Percentiles rank a stretch among this genome's conserved stretches.
phyloP scores from a whole-genome alignment of 176 grass and related monocot species.

The Carex scoparia region DNA sequence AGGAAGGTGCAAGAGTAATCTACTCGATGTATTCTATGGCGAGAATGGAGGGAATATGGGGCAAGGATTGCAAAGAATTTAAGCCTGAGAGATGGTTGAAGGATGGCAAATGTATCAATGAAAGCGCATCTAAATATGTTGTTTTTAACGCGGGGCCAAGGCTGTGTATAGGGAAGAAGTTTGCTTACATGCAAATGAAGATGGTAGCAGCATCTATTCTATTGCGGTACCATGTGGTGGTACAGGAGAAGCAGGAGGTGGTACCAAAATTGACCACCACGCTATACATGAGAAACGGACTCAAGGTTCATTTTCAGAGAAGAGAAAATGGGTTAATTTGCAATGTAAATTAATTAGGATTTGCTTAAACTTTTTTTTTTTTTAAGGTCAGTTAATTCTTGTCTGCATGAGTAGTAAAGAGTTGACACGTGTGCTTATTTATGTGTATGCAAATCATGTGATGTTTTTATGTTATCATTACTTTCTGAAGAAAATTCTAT shows the following conservation, averaged over 20 bases:
- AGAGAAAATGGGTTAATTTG: slow-evolving; percentile 18
- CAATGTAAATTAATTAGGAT: not conserved
- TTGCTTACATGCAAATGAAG: slow-evolving; percentile 93
- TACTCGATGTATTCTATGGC: slow-evolving; percentile 78
- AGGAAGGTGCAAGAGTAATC: slow-evolving; percentile 53
- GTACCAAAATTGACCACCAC: slow-evolving; percentile 76
- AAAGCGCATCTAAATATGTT: slow-evolving; percentile 73
- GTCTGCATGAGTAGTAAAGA: not conserved
- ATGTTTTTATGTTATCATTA: not conserved
- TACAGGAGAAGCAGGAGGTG: slow-evolving; percentile 49
- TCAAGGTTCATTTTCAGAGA: slow-evolving; percentile 44
- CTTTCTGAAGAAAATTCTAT: not conserved
- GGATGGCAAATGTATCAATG: slow-evolving; percentile 34
- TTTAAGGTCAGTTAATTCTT: not conserved
- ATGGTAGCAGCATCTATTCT: slow-evolving; percentile 57
- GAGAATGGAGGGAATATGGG: slow-evolving; percentile 56
- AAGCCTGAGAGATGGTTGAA: slow-evolving; percentile 60
- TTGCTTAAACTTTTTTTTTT: not conserved
- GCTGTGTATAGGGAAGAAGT: slow-evolving; percentile 80
- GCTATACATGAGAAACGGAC: slow-evolving; percentile 70
- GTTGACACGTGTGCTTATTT: not conserved
- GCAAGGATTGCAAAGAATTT: slow-evolving; percentile 52
- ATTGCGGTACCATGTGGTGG: slow-evolving; percentile 46
- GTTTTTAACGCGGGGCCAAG: slow-evolving; percentile 88
- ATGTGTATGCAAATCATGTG: not conserved